Base-by-base conservation (phyloP, 306 rosid species). In the Begonia peltatifolia region DNA sequence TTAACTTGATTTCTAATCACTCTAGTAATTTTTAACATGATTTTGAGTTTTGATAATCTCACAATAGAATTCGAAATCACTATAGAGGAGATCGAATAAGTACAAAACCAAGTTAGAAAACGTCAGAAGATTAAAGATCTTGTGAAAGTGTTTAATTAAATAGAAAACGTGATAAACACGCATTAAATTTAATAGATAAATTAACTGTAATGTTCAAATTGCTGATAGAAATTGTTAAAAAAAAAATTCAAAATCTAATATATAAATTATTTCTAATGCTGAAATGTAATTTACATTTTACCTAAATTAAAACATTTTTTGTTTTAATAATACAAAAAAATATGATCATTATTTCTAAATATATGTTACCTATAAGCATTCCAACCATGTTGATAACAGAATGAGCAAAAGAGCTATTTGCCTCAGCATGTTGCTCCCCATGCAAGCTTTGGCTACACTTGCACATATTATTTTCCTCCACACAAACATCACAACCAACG, bases 371-470 rank as follows among this genome's bases (percentile, higher is more conserved):
- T 58, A 79, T 68, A 67, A 85, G 84, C 93, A 79, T 82, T 38
- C 87, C 95, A 48, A 72, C 80, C 95, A 85, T 85, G 62, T 85
- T 85, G 63, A 82, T 63, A 48, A 79, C 84, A 35, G 85, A 68
- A 57, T 79, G 85, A 63, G 59, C 52, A 53, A 77, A 73, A 61
- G 84, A 78, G 57, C 87, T 55, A 18, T 66, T 69, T 8, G 77
- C 76, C 44, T 71, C 63, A 49, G 66, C 66, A 52, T 63, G 64
- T 59, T 58, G 56, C n/a, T 63, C 59, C 0, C 50, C 59, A 57
- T 66, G 64, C 46, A 48, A 48, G 43, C 42, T 57, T 53, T 68
- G 54, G 14, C 67, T 62, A 54, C 80, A 68, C 43, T 58, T 54
- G 52, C 80, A 78, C 0, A 51, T 35, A 41, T 53, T 61, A 62